These are phyloP conservation scores for Fusarium nematophilum DNA, from an alignment of 2,329 filamentous ascomycete genomes.

Conservation along the genomic window DNA sequence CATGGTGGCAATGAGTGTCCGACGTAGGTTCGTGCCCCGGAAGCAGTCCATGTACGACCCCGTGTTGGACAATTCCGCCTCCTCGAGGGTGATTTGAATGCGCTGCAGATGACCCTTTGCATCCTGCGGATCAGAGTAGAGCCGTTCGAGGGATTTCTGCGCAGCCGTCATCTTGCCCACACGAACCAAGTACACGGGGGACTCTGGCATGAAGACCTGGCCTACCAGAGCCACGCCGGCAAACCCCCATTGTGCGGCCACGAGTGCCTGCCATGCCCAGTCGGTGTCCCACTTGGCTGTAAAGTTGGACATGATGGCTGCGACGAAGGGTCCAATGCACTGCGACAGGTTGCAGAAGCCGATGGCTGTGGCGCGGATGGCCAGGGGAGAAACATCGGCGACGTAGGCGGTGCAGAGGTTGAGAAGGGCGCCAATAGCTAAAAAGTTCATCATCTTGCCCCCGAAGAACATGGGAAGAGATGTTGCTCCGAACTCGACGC, in stretches of 20 bases:
- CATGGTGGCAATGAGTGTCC: slow-evolving; percentile 56
- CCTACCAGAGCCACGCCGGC: slow-evolving; percentile 47
- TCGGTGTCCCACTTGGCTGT: slow-evolving; percentile 50
- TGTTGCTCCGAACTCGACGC: slow-evolving; percentile 46
- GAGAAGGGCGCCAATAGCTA: slow-evolving; percentile 51
- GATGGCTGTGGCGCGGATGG: slow-evolving; percentile 50
- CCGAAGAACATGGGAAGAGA: slow-evolving; percentile 46
- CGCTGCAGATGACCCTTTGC: slow-evolving; percentile 54
- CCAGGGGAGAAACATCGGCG: slow-evolving; percentile 52
- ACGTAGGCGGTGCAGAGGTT: slow-evolving; percentile 54
- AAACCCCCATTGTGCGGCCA: slow-evolving; percentile 56
- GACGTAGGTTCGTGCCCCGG: slow-evolving; percentile 53
- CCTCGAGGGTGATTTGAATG: slow-evolving; percentile 61
- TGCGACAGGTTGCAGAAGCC: slow-evolving; percentile 54
- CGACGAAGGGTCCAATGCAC: slow-evolving; percentile 53
- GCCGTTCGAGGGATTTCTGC: slow-evolving; percentile 59
- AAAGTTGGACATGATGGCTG: slow-evolving; percentile 51
- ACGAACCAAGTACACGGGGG: slow-evolving; percentile 60
- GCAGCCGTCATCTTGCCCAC: slow-evolving; percentile 53
- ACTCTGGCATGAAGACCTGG: slow-evolving; percentile 60
- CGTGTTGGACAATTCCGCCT: slow-evolving; percentile 47
- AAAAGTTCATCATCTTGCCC: slow-evolving; percentile 47
- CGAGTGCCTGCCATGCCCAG: slow-evolving; percentile 57
- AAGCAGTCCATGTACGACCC: slow-evolving; percentile 58
- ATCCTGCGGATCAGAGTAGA: slow-evolving; percentile 53